A percentile compares a stretch with the other conserved stretches of the same genome.
Conservation (phyloP, 2,329 filamentous ascomycete genomes). For the Ceratocystis colombiana region DNA sequence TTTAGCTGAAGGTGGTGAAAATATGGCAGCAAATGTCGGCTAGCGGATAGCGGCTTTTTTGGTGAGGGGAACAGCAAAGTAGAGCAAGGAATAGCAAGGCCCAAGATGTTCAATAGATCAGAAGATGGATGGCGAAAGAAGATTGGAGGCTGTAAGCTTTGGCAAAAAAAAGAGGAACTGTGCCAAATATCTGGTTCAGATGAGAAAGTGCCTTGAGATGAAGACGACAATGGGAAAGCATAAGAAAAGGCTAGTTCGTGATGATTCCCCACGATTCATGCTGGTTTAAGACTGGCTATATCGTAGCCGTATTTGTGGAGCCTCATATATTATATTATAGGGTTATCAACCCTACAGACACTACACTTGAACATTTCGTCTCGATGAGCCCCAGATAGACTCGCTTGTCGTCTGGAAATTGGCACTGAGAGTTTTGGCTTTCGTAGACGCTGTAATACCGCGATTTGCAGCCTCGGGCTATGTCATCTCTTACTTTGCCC, state of each 20-base stretch:
- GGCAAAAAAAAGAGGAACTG: not conserved
- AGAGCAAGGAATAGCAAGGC: not conserved
- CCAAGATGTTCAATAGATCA: not conserved
- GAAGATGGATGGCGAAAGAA: too few species aligned
- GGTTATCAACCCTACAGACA: not conserved
- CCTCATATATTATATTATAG: accelerated
- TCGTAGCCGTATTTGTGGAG: not conserved
- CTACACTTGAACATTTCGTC: too few species aligned
- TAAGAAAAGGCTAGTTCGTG: not conserved
- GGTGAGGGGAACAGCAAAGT: not conserved
- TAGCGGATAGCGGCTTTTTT: not conserved
- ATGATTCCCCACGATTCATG: constrained; percentile 1
- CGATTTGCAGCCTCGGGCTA: too few species aligned
- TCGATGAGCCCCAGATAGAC: too few species aligned
- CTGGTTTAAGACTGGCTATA: not conserved
- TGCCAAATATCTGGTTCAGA: not conserved
- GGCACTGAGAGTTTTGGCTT: too few species aligned
- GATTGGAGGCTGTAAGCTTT: too few species aligned
- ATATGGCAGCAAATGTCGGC: too few species aligned
- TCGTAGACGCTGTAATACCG: too few species aligned
- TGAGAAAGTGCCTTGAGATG: not conserved
- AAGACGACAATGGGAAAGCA: not conserved
- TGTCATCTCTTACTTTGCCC: too few species aligned
- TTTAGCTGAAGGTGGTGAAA: too few species aligned
- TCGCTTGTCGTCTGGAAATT: too few species aligned